Conservation (phyloP, 768 basidiomycete genomes). For the Boletus rubroflammeus region DNA sequence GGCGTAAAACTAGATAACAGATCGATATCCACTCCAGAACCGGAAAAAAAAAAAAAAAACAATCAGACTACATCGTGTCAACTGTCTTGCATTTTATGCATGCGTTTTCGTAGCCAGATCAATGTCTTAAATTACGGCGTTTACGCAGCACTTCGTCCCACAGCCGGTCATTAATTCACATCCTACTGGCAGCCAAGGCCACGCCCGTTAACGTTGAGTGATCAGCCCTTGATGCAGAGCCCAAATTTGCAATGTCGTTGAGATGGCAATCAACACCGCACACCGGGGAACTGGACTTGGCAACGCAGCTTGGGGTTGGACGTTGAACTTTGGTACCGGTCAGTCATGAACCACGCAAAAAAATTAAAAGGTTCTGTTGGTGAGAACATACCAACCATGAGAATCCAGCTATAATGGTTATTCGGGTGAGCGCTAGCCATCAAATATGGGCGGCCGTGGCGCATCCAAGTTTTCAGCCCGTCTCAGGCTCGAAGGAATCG, state of each 20-base stretch:
- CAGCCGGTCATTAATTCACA: not conserved
- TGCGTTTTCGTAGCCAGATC: not conserved
- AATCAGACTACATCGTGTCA: not conserved
- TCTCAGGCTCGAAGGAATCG: too few relatives aligned
- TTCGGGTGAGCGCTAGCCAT: not conserved
- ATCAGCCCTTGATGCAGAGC: not conserved
- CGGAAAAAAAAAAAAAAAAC: not conserved
- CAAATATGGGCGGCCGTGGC: not conserved
- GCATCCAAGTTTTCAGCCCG: not conserved
- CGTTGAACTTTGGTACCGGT: too few relatives aligned
- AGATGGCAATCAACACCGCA: not conserved
- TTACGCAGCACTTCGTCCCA: not conserved
- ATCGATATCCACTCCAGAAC: not conserved
- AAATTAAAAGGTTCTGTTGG: too few relatives aligned
- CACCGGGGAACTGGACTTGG: not conserved
- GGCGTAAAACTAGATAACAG: constrained; percentile 7
- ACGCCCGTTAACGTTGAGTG: not conserved
- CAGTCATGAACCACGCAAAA: too few relatives aligned
- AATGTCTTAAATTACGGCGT: not conserved
- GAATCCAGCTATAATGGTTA: not conserved
- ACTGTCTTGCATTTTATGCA: not conserved
- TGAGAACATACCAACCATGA: not conserved
- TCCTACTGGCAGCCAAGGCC: not conserved
- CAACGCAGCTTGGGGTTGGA: not conserved
- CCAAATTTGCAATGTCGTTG: not conserved